Conservation (phyloP, 805 yeast species). For the Zygoascus ofunaensis region DNA sequence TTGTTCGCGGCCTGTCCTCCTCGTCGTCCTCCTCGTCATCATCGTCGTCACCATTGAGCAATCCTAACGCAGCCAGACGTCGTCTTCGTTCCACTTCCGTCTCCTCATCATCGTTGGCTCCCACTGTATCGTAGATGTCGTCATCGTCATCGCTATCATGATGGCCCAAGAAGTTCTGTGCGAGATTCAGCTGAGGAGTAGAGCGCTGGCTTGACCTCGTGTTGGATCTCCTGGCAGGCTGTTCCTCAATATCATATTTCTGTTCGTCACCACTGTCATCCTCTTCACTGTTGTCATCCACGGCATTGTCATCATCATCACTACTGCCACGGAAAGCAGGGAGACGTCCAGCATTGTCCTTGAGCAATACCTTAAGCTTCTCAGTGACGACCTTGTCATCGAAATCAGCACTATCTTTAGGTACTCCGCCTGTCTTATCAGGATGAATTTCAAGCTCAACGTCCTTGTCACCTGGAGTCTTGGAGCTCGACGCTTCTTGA, state of each 20-base stretch:
- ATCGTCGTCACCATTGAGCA: slow-evolving; percentile 17
- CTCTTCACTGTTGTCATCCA: slow-evolving; percentile 23
- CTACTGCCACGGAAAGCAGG: background rate
- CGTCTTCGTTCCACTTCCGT: slow-evolving; percentile 57
- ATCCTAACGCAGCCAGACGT: slow-evolving; percentile 38
- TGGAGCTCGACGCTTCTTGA: slow-evolving; percentile 12
- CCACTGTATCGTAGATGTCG: background rate
- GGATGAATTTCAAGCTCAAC: slow-evolving; percentile 20
- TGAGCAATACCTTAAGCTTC: slow-evolving; percentile 10
- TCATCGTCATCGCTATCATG: slow-evolving; percentile 6
- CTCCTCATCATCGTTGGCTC: slow-evolving; percentile 2
- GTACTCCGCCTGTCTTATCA: slow-evolving; percentile 6
- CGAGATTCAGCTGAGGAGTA: slow-evolving; percentile 10
- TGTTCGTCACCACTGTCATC: slow-evolving; percentile 33
- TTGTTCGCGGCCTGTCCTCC: slow-evolving; percentile 17
- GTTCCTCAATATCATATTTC: no score
- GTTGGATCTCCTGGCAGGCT: no score
- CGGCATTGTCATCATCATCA: slow-evolving; percentile 9
- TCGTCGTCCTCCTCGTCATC: slow-evolving; percentile 20
- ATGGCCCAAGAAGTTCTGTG: slow-evolving; percentile 18
- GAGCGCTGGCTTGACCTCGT: no score
- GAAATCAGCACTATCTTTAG: slow-evolving; percentile 13
- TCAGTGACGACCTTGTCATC: slow-evolving; percentile 19
- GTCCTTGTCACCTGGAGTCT: slow-evolving; percentile 8
- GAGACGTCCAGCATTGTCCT: slow-evolving; percentile 1